Evolutionary conservation across 345 rosid genomes (phyloP).

Genomic region (Dovyalis caffra): DNA sequence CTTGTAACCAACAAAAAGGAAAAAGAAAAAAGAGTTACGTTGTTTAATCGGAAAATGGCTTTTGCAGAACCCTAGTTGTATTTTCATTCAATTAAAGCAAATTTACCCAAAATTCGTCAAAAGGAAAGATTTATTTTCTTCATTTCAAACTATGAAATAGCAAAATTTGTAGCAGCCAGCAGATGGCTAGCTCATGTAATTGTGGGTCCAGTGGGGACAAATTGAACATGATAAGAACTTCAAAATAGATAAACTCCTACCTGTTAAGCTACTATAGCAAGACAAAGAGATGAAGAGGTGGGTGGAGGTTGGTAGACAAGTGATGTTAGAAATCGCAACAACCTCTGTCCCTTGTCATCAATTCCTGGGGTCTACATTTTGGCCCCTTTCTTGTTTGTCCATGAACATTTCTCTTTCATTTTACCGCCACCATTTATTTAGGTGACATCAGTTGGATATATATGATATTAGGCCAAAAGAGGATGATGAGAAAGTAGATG

Average conservation of each 20-base stretch:
- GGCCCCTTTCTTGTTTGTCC: no score
- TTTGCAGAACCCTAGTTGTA: no score
- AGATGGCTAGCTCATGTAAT: background rate
- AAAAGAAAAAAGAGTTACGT: no score
- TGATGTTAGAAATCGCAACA: constrained; percentile 18
- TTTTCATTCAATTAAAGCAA: no score
- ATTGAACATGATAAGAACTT: background rate
- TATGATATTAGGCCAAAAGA: background rate
- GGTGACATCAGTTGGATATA: background rate
- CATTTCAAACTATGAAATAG: no score
- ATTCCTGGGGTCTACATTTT: background rate
- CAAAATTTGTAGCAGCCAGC: background rate
- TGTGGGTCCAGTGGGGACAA: background rate
- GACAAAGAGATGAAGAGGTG: background rate
- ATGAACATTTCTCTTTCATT: background rate
- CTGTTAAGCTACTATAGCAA: background rate
- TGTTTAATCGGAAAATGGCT: no score
- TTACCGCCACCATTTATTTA: background rate
- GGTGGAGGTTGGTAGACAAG: constrained; percentile 12
- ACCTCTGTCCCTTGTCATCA: constrained; percentile 11
- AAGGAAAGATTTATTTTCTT: no score
- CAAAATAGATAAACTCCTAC: background rate
- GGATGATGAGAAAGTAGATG: background rate
- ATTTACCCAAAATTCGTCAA: no score
- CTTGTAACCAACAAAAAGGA: no score